phyloP scores from a whole-genome alignment of 108 stramenopile genomes.

The Conticribra guillardii region DNA sequence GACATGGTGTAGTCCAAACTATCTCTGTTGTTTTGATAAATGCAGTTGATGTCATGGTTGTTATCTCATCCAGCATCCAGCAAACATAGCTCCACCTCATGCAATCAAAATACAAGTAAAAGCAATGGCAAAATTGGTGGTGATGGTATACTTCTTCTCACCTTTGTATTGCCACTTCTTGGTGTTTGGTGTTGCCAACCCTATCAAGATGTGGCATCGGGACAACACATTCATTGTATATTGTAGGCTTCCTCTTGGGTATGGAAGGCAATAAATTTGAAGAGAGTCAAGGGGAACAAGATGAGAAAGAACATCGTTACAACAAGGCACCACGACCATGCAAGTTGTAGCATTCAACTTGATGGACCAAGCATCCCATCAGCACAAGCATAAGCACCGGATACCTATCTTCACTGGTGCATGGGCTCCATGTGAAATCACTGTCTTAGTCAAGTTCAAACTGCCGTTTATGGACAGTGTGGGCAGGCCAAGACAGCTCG shows the following conservation, averaged over 20 bases:
- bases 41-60: too few relatives aligned
- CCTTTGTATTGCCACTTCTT: not conserved
- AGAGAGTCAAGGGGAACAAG: not conserved
- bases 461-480: too few relatives aligned
- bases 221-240: slow-evolving; percentile 6
- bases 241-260: not conserved
- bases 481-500: too few relatives aligned
- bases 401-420: not conserved
- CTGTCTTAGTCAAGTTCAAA: not conserved
- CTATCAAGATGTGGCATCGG: not conserved
- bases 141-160: not conserved
- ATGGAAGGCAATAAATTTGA: not conserved
- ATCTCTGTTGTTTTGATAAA: too few relatives aligned
- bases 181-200: not conserved
- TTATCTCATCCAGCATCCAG: too few relatives aligned
- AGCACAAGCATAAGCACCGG: not conserved
- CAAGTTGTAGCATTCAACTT: slow-evolving; percentile 3
- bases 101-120: not conserved
- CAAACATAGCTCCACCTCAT: too few relatives aligned
- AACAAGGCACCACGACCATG: not conserved
- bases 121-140: not conserved
- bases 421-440: not conserved
- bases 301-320: not conserved
- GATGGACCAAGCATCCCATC: slow-evolving; percentile 3
- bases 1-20: too few relatives aligned